A percentile compares a stretch with the other conserved stretches of the same genome.
Evolutionary conservation across 345 rosid genomes (phyloP).

Genomic region (Viola odorata): DNA sequence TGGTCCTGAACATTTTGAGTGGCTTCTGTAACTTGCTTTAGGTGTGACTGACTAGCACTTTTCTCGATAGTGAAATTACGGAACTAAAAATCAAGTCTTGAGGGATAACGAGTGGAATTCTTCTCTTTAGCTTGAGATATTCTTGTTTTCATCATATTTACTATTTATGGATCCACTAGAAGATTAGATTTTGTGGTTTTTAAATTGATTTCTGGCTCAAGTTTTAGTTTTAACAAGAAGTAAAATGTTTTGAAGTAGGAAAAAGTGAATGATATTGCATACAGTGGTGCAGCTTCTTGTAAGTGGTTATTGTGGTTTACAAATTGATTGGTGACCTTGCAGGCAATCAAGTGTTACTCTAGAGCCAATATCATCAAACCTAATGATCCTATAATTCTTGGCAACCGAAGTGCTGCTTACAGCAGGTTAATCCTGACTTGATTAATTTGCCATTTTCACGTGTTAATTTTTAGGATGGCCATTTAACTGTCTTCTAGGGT

Average conservation of each 20-base stretch:
- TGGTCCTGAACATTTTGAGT: background rate
- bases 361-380: constrained; percentile 74
- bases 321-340: constrained; percentile 13
- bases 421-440: constrained; percentile 45
- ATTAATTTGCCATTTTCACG: background rate
- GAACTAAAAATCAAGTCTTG: no score
- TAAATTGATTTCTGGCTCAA: no score
- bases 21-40: background rate
- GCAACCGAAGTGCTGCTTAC: constrained; percentile 77
- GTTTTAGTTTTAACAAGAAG: no score
- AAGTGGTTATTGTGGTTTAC: background rate
- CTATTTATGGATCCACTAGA: no score
- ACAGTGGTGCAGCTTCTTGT: no score
- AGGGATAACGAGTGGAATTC: no score
- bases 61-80: no score
- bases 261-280: no score
- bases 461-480: constrained; percentile 5
- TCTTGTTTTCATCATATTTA: no score
- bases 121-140: no score
- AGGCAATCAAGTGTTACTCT: constrained; percentile 74
- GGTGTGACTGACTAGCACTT: background rate
- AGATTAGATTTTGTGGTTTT: no score
- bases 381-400: constrained; percentile 63
- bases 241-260: no score
- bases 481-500: constrained; percentile 8